phyloP scores from a whole-genome alignment of 352 stramenopile species.

The Plasmopara viticola region DNA sequence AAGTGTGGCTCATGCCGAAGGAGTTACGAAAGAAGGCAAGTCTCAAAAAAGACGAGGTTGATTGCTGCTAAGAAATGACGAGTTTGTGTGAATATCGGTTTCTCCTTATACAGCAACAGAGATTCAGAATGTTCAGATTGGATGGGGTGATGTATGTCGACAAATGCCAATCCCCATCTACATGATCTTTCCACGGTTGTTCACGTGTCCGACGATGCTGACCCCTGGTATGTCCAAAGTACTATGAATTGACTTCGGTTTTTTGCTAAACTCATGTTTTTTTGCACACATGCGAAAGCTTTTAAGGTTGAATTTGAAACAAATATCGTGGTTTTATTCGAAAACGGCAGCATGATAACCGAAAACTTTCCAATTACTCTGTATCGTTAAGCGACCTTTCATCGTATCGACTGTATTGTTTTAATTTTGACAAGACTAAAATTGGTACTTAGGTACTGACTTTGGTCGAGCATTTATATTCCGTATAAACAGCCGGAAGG shows the following conservation, averaged over 20 bases:
- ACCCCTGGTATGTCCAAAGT: conserved; percentile 38
- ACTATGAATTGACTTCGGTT: not conserved
- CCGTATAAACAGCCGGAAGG: no score
- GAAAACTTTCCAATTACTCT: conserved; percentile 86
- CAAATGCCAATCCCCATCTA: conserved; percentile 91
- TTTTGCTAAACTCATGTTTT: not conserved
- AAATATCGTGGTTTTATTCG: conserved; percentile 90
- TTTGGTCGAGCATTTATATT: no score
- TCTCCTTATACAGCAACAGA: conserved; percentile 67
- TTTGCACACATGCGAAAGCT: conserved; percentile 16
- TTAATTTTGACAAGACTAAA: no score
- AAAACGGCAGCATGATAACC: conserved; percentile 88
- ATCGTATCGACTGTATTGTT: no score
- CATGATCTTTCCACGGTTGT: conserved; percentile 91
- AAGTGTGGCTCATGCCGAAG: conserved; percentile 72
- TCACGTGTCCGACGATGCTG: conserved; percentile 89
- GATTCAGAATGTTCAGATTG: conserved; percentile 93
- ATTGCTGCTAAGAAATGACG: not conserved
- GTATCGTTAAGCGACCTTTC: conserved; percentile 56
- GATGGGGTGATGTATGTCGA: conserved; percentile 84
- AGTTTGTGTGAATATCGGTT: not conserved
- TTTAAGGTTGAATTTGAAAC: conserved; percentile 92
- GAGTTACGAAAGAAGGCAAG: conserved; percentile 71
- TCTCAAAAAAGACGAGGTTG: not conserved
- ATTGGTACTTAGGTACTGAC: no score